Conservation (phyloP, 1,284 basidiomycete species). For the Ceratobasidium sp. region DNA sequence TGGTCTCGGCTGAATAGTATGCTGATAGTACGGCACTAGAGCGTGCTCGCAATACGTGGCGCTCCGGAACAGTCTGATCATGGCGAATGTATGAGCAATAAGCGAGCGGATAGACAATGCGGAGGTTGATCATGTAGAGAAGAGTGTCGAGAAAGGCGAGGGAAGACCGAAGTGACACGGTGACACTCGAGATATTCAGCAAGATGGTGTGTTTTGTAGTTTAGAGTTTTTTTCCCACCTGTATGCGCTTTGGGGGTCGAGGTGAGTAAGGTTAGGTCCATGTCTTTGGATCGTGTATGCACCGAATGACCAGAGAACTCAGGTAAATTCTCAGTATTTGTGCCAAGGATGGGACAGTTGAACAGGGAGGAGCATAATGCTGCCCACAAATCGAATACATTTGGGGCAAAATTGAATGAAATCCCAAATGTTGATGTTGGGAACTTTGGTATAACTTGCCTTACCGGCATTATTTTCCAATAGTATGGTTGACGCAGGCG, state of each 20-base stretch:
- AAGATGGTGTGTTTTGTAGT: not conserved
- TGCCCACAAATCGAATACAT: not conserved
- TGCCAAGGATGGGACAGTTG: slow-evolving; percentile 1
- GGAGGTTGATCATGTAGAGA: not conserved
- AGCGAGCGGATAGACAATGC: slow-evolving; percentile 6
- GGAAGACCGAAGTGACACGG: not conserved
- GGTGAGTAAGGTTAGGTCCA: not conserved
- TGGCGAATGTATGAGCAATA: not conserved
- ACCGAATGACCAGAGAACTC: slow-evolving; percentile 2
- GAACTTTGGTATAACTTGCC: not conserved
- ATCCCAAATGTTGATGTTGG: too few species aligned
- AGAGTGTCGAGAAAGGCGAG: slow-evolving; percentile 18
- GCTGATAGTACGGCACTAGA: not conserved
- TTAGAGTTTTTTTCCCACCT: slow-evolving; percentile 4
- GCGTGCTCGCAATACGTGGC: not conserved
- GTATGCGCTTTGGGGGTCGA: not conserved
- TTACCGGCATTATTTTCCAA: not conserved
- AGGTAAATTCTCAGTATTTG: not conserved
- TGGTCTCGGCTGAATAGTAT: not conserved
- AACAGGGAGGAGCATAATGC: not conserved
- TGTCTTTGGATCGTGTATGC: slow-evolving; percentile 16
- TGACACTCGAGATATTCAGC: not conserved
- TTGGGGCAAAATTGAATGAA: too few species aligned
- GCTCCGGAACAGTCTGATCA: not conserved
- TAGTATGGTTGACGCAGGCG: not conserved